phyloP scores from a whole-genome alignment of 192 early-diverging fungal species.

The Entomortierella lignicola region DNA sequence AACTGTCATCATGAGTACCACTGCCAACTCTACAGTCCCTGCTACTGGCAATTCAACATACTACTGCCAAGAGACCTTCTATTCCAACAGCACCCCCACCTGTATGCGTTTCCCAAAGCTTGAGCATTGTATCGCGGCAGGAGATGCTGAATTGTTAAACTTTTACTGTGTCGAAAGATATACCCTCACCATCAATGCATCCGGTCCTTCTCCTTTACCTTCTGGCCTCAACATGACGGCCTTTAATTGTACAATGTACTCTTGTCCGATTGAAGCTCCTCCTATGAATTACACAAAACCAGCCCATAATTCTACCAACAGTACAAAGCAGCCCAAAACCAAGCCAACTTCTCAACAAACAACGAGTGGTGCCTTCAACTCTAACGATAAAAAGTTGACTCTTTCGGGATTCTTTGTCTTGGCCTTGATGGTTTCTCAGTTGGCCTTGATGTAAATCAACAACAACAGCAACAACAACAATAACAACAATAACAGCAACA shows the following conservation, averaged over 20 bases:
- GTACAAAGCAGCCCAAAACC: too few relatives aligned
- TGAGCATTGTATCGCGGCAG: slow-evolving; percentile 24
- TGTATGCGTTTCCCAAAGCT: slow-evolving; percentile 33
- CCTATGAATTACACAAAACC: neutral
- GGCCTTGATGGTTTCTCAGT: slow-evolving; percentile 11
- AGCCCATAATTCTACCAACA: neutral
- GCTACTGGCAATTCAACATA: neutral
- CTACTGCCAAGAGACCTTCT: slow-evolving; percentile 36
- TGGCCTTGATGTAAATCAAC: neutral
- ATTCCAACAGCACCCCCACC: slow-evolving; percentile 22
- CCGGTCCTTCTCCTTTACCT: slow-evolving; percentile 22
- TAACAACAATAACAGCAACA: too few relatives aligned
- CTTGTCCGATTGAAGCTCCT: slow-evolving; percentile 28
- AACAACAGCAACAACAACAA: neutral
- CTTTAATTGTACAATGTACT: slow-evolving; percentile 10
- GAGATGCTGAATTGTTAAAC: slow-evolving; percentile 1
- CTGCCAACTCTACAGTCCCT: neutral
- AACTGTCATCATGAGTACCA: slow-evolving; percentile 8
- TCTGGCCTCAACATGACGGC: slow-evolving; percentile 3
- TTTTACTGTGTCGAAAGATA: slow-evolving; percentile 28
- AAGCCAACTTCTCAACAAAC: neutral
- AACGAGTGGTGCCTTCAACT: neutral
- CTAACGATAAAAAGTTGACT: neutral
- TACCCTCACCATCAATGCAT: slow-evolving; percentile 24
- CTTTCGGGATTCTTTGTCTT: slow-evolving; percentile 14